A percentile compares a stretch with the other conserved stretches of the same genome.
Conservation (phyloP, 108 stramenopile species). For the Aurantiochytrium sp. region DNA sequence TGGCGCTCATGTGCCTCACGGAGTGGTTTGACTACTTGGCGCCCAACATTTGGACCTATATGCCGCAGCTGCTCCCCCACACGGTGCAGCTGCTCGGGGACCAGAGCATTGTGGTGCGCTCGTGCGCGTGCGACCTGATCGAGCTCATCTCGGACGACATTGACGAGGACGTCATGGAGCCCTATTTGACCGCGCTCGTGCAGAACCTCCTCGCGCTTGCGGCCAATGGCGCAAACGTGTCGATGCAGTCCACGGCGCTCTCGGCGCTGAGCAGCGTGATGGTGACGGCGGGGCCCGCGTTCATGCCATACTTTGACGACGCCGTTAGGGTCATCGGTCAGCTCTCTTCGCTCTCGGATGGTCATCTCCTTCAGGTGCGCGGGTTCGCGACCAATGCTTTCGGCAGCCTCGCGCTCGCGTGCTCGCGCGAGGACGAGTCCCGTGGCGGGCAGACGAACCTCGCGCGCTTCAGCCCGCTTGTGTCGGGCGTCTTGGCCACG, state of each 20-base stretch:
- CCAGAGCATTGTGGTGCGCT: not conserved
- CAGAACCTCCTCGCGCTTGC: not conserved
- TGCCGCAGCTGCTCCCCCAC: not conserved
- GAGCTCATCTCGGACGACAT: not conserved
- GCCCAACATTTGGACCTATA: conserved; percentile 23
- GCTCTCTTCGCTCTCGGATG: not conserved
- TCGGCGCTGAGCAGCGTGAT: not conserved
- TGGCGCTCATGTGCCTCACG: not conserved
- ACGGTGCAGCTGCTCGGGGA: not conserved
- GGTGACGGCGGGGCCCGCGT: not conserved
- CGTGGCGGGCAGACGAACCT: not conserved
- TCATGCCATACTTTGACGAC: not conserved
- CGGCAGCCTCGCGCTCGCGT: not conserved
- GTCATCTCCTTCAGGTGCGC: not conserved
- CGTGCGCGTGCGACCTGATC: not conserved
- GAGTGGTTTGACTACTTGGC: not conserved
- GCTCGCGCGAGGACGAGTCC: not conserved
- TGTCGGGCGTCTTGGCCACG: not conserved
- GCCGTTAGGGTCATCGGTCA: not conserved
- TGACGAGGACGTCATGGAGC: not conserved
- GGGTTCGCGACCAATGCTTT: not conserved
- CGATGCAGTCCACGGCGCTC: not conserved
- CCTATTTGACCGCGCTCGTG: not conserved
- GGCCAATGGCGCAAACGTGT: not conserved
- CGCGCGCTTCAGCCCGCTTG: not conserved